Conservation (phyloP, 2,329 filamentous ascomycete genomes). For the Huntiella omanensis region DNA sequence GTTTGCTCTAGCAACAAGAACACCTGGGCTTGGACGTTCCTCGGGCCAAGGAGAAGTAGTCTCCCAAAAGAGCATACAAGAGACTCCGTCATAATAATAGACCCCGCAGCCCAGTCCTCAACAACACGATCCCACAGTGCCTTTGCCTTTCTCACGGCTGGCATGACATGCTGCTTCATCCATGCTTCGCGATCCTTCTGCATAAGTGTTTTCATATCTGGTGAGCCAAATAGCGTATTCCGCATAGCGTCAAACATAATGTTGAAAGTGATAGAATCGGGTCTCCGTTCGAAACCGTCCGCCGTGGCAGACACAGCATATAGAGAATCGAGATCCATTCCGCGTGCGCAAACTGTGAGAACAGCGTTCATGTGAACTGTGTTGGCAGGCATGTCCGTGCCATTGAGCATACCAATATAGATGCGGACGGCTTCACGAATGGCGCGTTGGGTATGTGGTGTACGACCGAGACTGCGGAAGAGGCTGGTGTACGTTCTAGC, state of each 20-base stretch:
- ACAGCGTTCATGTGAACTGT: conserved; percentile 77
- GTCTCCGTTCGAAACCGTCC: conserved; percentile 41
- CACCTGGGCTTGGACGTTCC: conserved; percentile 49
- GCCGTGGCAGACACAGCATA: conserved; percentile 60
- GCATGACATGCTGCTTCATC: conserved; percentile 7
- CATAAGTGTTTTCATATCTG: neutral
- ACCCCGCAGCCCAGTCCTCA: conserved; percentile 52
- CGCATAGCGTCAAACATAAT: conserved; percentile 65
- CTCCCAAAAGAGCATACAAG: conserved; percentile 68
- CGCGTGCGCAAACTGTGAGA: conserved; percentile 61
- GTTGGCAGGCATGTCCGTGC: conserved; percentile 47
- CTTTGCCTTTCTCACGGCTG: conserved; percentile 35
- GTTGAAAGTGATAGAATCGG: conserved; percentile 57
- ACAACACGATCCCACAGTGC: conserved; percentile 67
- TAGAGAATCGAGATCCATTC: conserved; percentile 58
- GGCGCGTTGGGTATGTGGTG: conserved; percentile 36
- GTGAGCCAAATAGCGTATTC: conserved; percentile 20
- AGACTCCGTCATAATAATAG: conserved; percentile 55
- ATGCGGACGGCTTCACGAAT: conserved; percentile 52
- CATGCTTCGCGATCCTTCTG: conserved; percentile 14
- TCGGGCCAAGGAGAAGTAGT: conserved; percentile 47
- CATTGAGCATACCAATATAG: conserved; percentile 54
- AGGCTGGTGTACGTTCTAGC: conserved; percentile 69
- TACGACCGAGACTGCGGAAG: conserved; percentile 52
- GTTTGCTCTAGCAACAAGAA: conserved; percentile 64